Percentiles rank a stretch among this genome's conserved stretches.
Evolutionary conservation across 148 eudicot species (phyloP).

Genomic region (Fallopia convolvulus): DNA sequence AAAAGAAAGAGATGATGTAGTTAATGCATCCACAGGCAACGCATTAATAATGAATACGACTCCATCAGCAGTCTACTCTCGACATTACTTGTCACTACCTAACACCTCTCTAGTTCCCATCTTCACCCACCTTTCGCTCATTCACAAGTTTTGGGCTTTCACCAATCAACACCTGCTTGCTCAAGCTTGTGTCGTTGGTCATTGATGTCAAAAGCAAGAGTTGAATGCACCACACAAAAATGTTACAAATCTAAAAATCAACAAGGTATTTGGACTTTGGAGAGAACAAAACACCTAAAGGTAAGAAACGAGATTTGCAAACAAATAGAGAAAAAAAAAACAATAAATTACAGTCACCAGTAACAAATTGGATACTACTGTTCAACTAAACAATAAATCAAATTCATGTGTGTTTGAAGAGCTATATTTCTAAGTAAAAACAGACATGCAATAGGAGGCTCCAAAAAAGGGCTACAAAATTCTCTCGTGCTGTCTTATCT

Average conservation of each 20-base stretch:
- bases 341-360: no score
- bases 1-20: background rate
- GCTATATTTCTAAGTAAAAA: background rate
- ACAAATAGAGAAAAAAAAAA: background rate
- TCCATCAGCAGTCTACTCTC: background rate
- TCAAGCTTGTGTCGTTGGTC: background rate
- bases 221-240: no score
- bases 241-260: no score
- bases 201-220: no score
- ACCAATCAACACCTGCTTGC: background rate
- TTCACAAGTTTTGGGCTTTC: slow-evolving; percentile 6
- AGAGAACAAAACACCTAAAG: no score
- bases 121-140: background rate
- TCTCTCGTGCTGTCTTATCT: background rate
- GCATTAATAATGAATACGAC: background rate
- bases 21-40: slow-evolving; percentile 1
- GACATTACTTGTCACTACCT: background rate
- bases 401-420: background rate
- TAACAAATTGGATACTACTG: no score
- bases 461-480: slow-evolving; percentile 5
- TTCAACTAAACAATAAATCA: background rate
- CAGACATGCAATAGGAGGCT: background rate
- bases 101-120: background rate
- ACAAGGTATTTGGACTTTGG: no score
- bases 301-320: no score